Base-by-base conservation (phyloP, 2,329 filamentous ascomycete species). In the Sclerotinia nivalis region DNA sequence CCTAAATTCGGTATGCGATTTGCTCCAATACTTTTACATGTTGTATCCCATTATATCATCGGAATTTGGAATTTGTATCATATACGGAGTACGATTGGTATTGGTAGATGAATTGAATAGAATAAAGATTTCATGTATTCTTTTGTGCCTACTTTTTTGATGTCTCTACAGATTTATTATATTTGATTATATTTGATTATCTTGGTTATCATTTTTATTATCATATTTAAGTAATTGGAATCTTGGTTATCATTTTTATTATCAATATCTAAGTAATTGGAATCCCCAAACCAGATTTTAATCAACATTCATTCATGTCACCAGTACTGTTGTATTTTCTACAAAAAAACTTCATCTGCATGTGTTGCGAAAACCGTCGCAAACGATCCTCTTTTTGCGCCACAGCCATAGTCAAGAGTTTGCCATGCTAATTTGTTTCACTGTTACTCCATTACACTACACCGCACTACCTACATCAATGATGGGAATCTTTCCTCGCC, bases 321-420 rank as follows among this genome's bases (percentile, higher is more conserved):
- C 40, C 40, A 3, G 15, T 43, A 4, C 40, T 43, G 13, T 43
- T 18, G 15, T 43, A 43, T 43, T 43, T 43, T 13, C 40, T 43
- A 43, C 40, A 15, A 43, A 18, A 43, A 43, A 43, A 6, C 40
- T 43, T 18, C 40, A 18, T 43, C 25, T n/a, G 34, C 22, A 58
- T 40, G 34, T 58, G 55, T 37, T 56, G 34, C 22, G 55, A 58
- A 58, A 58, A 58, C 34, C 22, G 50, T 28, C 31, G 50, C 50
- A 54, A 52, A 13, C 25, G 25, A 54, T 54, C 25, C 25, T 9
- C 50, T 40, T 22, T 34, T n/a, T 13, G 28, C 31, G 55, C 55
- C 55, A 58, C 22, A 40, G 15, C 55, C 34, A 59, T 22, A 54
- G 50, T 25, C 55, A 59, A 59, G 55, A 59, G 22, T 25, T 59